Evolutionary conservation across 106 monocot species (phyloP), one percentile per base, ranked within the genome.

Genomic region (Dioscorea alata): DNA sequence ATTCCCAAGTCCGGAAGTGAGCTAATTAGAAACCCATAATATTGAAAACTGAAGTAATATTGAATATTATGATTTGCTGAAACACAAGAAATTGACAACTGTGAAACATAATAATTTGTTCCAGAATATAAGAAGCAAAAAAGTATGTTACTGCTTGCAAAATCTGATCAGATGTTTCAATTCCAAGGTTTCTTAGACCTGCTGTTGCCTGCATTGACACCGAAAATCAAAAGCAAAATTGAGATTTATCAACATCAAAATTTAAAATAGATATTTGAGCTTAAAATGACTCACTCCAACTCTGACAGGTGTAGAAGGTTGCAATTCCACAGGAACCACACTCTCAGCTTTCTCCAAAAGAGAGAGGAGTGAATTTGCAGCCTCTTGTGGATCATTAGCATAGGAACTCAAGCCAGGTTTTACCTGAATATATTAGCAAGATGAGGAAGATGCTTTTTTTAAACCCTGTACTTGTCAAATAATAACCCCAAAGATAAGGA

Each of bases 371-470:
- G 94, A 94, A 8, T 85, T 59, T 54, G 94, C 94, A 73, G 94
- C 94, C 67, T 94, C 81, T 49, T 77, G 70, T 12, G 94, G 87
- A 75, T 90, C 77, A 64, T 69, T 68, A 21, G 94, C 80, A 79
- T 74, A 94, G 22, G 74, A 79, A 57, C 94, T 95, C 68, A 95
- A 78, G 54, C 94, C 94, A 57, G 94, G 91, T 76, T 79, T 84
- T 83, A 25, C n/a, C 68, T 61, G 24, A 5, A 54, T 54, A 0
- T 54, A 54, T 10, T 42, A 42, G 6, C 10, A 42, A 6, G 42
- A 54, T 8, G 54, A 35, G 12, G 42, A 70, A 34, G n/a, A 58
- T 3, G 13, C 6, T 57, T 57, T 24, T 34, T 3, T 28, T 28
- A 28, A 28, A 28, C 28, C 28, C 28, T 28, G 1, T 6, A 10